phyloP scores from a whole-genome alignment of 805 yeast species.

The Spathaspora passalidarum region DNA sequence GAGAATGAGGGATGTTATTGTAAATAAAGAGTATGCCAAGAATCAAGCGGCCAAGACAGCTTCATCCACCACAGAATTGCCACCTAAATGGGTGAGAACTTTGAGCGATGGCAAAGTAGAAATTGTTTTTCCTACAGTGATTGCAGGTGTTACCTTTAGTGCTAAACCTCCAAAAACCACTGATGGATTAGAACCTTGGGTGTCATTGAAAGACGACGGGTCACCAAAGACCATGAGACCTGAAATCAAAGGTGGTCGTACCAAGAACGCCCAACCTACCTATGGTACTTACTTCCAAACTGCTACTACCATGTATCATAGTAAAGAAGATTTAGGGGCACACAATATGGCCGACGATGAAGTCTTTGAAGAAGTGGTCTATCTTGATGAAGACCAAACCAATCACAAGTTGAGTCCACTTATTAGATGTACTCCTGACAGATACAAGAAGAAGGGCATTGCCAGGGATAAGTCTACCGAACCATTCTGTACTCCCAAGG shows the following conservation, averaged over 20 bases:
- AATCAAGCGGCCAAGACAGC: slow-evolving; percentile 17
- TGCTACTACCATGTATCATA: slow-evolving; percentile 53
- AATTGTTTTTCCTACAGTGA: slow-evolving; percentile 60
- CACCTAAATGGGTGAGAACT: slow-evolving; percentile 72
- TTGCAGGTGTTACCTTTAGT: slow-evolving; percentile 61
- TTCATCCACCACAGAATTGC: slow-evolving; percentile 16
- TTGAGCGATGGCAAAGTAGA: slow-evolving; percentile 54
- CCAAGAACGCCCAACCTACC: slow-evolving; percentile 64
- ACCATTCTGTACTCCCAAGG: slow-evolving; percentile 86
- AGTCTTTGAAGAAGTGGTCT: slow-evolving; percentile 51
- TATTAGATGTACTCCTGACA: slow-evolving; percentile 81
- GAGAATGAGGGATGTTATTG: slow-evolving; percentile 26
- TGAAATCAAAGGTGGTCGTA: slow-evolving; percentile 66
- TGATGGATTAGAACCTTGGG: slow-evolving; percentile 76
- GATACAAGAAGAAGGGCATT: slow-evolving; percentile 61
- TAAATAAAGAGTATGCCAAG: slow-evolving; percentile 28
- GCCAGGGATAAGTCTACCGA: slow-evolving; percentile 55
- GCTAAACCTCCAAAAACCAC: slow-evolving; percentile 72
- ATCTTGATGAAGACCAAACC: slow-evolving; percentile 67
- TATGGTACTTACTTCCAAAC: slow-evolving; percentile 77
- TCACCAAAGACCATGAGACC: slow-evolving; percentile 78
- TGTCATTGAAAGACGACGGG: slow-evolving; percentile 73
- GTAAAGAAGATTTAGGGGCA: slow-evolving; percentile 65
- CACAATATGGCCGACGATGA: slow-evolving; percentile 69
- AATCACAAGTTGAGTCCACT: slow-evolving; percentile 73